Evolutionary conservation across 345 rosid genomes (phyloP).

Genomic region (Firmiana major): DNA sequence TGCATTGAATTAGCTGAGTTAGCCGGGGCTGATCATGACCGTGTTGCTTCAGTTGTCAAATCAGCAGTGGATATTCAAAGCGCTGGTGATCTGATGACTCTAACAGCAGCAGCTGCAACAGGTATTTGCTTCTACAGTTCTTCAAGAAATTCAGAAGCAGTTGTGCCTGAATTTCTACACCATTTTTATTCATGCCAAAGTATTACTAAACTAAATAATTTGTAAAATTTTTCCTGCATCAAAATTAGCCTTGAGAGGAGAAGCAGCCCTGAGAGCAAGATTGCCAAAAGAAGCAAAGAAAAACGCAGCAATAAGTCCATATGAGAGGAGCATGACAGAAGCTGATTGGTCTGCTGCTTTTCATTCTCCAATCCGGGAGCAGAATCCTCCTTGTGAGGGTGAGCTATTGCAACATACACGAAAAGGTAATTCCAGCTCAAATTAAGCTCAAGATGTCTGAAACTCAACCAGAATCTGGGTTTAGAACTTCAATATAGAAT

Average conservation of each 20-base stretch:
- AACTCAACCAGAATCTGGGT: neutral
- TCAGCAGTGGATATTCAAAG: conserved; percentile 79
- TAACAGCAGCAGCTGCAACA: conserved; percentile 97
- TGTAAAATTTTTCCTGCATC: neutral
- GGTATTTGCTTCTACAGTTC: conserved; percentile 36
- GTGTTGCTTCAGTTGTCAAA: conserved; percentile 57
- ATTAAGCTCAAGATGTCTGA: conserved; percentile 1
- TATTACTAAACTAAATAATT: neutral
- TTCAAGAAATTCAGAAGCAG: neutral
- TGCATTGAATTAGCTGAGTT: conserved; percentile 83
- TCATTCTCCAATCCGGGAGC: conserved; percentile 37
- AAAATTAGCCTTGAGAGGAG: conserved; percentile 79
- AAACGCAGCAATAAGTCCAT: conserved; percentile 83
- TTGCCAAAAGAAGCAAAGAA: conserved; percentile 83
- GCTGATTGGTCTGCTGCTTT: conserved; percentile 37
- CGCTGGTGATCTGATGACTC: conserved; percentile 84
- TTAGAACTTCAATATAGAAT: neutral
- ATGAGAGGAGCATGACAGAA: conserved; percentile 51
- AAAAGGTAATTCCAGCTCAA: conserved; percentile 45
- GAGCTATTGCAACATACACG: conserved; percentile 65
- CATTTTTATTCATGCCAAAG: neutral
- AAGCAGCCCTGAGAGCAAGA: conserved; percentile 72
- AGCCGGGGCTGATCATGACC: conserved; percentile 74
- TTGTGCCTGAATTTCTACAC: neutral
- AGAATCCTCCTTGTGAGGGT: conserved; percentile 49